A percentile compares a stretch with the other conserved stretches of the same genome.
These are phyloP conservation scores for Exophiala mesophila DNA, from an alignment of 2,329 filamentous ascomycete species.

Conservation along the genomic window DNA sequence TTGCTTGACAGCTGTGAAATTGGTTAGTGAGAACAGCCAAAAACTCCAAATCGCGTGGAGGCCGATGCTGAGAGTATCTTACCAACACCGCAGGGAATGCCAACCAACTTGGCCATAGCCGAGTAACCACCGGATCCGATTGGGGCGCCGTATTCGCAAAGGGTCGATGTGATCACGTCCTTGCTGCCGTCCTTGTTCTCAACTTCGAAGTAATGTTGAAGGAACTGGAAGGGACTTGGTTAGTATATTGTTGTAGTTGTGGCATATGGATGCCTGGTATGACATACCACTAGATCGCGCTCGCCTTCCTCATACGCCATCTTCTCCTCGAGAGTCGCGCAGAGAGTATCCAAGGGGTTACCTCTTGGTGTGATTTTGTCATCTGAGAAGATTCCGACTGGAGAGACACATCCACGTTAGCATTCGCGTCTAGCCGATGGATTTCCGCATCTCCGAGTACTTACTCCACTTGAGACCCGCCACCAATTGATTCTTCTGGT, in stretches of 20 bases:
- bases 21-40: too few species aligned
- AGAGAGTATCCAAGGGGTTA: conserved; percentile 86
- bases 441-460: conserved; percentile 29
- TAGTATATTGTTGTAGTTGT: too few species aligned
- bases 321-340: conserved; percentile 82
- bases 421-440: neutral
- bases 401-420: conserved; percentile 1
- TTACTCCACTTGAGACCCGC: conserved; percentile 64
- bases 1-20: neutral
- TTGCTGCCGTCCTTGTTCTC: conserved; percentile 73
- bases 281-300: conserved; percentile 65
- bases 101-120: conserved; percentile 79
- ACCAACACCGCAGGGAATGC: conserved; percentile 68
- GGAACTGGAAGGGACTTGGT: conserved; percentile 43
- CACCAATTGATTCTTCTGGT: conserved; percentile 66
- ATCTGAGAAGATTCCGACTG: conserved; percentile 58
- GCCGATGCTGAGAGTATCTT: conserved; percentile 63
- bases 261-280: too few species aligned
- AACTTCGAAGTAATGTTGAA: conserved; percentile 65
- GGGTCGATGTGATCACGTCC: conserved; percentile 74
- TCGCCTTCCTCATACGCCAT: conserved; percentile 81
- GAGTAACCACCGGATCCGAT: conserved; percentile 58
- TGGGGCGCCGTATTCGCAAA: conserved; percentile 76
- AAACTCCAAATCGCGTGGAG: too few species aligned
- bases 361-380: conserved; percentile 65